Percentiles rank a stretch among this genome's conserved stretches.
These are phyloP conservation scores for Xanthoparmelia taractica DNA, from an alignment of 495 filamentous ascomycete species.

Conservation along the genomic window DNA sequence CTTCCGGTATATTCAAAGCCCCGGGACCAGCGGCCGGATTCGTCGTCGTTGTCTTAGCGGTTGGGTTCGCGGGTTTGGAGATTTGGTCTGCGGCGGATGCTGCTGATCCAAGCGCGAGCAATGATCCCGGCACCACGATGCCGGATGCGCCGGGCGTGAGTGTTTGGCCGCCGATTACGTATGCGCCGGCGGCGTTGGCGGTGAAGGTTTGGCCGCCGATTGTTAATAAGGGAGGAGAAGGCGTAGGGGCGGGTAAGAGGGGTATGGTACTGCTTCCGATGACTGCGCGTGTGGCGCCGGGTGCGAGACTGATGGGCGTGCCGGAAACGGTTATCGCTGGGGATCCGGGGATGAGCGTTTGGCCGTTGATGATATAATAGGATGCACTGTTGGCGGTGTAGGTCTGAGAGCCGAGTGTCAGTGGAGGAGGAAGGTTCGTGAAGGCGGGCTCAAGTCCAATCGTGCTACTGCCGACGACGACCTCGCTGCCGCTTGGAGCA, in stretches of 20 bases:
- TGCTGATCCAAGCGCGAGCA: too few species aligned
- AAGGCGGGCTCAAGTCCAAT: not conserved
- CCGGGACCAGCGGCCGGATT: too few species aligned
- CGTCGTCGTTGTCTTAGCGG: too few species aligned
- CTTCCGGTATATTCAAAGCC: too few species aligned
- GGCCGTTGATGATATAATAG: constrained; percentile 2
- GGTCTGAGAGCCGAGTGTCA: constrained; percentile 2
- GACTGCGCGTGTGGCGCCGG: not conserved
- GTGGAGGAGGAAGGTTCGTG: not conserved
- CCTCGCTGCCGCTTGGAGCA: not conserved
- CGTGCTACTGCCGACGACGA: constrained; percentile 3
- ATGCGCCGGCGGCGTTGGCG: constrained; percentile 7
- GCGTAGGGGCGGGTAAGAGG: not conserved
- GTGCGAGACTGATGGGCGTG: constrained; percentile 9
- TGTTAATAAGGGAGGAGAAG: not conserved
- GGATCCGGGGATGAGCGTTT: constrained; percentile 4
- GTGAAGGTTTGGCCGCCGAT: constrained; percentile 6
- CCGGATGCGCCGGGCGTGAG: constrained; percentile 12
- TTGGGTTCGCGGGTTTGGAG: too few species aligned
- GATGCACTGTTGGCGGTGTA: constrained; percentile 8
- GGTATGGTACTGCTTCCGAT: not conserved
- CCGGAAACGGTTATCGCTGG: constrained; percentile 11
- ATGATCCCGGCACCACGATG: too few species aligned
- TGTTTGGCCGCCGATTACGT: constrained; percentile 19
- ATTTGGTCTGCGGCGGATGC: too few species aligned